Evolutionary conservation across 2,329 filamentous ascomycete genomes (phyloP), one percentile per base, ranked within the genome.

Genomic region (Stagonosporopsis cucurbitacearum): DNA sequence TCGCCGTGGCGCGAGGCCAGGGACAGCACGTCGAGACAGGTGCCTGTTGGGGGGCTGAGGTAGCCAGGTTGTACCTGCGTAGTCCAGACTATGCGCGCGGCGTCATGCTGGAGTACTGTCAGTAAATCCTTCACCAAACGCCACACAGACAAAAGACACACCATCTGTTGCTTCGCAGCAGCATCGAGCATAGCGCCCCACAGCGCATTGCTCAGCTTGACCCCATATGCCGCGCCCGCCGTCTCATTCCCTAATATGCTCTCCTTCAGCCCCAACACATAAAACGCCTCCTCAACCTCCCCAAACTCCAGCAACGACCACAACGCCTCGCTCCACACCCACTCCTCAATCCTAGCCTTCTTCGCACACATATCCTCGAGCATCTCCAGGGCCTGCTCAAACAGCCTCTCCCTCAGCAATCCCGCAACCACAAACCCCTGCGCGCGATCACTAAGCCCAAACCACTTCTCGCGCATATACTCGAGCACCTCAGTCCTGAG

Each of bases 271-370:
- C 55, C 62, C 60, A 95, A 80, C 23, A 96, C 77, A 40, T 83
- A 79, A 57, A 93, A 79, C 12, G 92, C 88, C 69, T 95, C 91
- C 50, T 95, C 90, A 30, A 92, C 79, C 71, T 95, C 92, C 6
- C 86, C 85, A 37, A 84, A 80, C 56, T 90, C 87, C 40, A 86
- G 86, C 37, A 97, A 83, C 19, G 85, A 84, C 69, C 90, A 90
- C 51, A 92, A 82, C 49, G 93, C 87, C 57, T 94, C 83, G 66
- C 93, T 89, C 67, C 88, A 88, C 7, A 96, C 80, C 92, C 92
- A 97, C 0, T 80, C 69, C 26, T 88, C 82, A 4, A 93, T 77
- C 2, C 65, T 67, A 1, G 84, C 78, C 2, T 81, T 79, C 44
- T 84, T 80, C 47, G 80, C 77, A 37, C 85, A 78, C 82, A 96